These are phyloP conservation scores for Hamamelis virginiana DNA, from an alignment of 164 flowering plant genomes.

Conservation along the genomic window DNA sequence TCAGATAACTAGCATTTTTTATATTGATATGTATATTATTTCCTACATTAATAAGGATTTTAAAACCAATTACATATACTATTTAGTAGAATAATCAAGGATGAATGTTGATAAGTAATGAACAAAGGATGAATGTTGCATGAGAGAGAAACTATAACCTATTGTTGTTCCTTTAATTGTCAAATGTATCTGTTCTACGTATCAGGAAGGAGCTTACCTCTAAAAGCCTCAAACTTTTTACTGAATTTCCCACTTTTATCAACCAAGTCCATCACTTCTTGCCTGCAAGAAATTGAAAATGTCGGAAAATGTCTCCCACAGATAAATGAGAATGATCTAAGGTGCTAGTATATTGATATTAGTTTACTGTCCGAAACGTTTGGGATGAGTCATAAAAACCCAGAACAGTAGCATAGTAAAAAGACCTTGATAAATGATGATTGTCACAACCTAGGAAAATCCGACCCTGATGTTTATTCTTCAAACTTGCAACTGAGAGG, in stretches of 20 bases:
- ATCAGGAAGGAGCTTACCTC: constrained; percentile 43
- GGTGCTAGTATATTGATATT: too few relatives aligned
- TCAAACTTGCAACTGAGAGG: constrained; percentile 70
- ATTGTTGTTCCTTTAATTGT: too few relatives aligned
- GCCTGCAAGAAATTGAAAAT: constrained; percentile 47
- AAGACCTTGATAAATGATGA: constrained; percentile 88
- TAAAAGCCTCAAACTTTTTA: constrained; percentile 62
- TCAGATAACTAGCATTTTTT: too few relatives aligned
- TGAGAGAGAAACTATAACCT: neutral
- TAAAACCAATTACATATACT: too few relatives aligned
- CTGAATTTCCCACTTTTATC: constrained; percentile 67
- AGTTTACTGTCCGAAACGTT: too few relatives aligned
- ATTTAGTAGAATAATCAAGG: too few relatives aligned
- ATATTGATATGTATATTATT: too few relatives aligned
- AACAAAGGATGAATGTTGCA: too few relatives aligned
- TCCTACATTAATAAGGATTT: too few relatives aligned
- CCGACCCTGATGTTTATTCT: constrained; percentile 59
- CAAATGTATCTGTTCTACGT: neutral
- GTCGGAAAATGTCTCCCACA: neutral
- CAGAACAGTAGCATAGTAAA: neutral
- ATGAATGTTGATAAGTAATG: too few relatives aligned
- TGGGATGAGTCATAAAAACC: neutral
- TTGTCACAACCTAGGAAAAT: constrained; percentile 93
- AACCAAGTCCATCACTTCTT: constrained; percentile 81
- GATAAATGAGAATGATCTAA: neutral